phyloP scores from a whole-genome alignment of 257 asterid genomes.

The Ilex asprella region DNA sequence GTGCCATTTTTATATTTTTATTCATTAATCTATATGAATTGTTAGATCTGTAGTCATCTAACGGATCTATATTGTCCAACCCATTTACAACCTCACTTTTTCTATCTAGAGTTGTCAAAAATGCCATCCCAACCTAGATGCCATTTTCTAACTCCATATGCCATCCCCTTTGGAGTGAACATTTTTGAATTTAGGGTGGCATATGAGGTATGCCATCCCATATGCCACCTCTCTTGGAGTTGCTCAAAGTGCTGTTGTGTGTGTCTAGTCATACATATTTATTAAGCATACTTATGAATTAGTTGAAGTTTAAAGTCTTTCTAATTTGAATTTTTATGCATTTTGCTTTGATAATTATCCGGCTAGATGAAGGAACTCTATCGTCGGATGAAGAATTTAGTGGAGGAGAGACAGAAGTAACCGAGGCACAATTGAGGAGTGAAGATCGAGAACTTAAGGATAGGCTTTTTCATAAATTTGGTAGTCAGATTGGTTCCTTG shows the following conservation, averaged over 20 bases:
- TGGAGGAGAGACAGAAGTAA: slow-evolving; percentile 46
- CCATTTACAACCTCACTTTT: no score
- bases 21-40: no score
- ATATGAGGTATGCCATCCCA: no score
- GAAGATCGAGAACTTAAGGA: slow-evolving; percentile 71
- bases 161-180: no score
- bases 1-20: no score
- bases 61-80: no score
- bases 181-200: no score
- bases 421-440: slow-evolving; percentile 30
- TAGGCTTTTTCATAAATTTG: slow-evolving; percentile 47
- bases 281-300: not conserved
- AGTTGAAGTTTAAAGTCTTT: not conserved
- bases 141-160: no score
- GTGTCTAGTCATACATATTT: not conserved
- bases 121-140: no score
- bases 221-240: no score
- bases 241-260: not conserved
- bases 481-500: slow-evolving; percentile 53
- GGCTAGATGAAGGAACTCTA: slow-evolving; percentile 42
- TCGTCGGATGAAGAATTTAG: slow-evolving; percentile 75
- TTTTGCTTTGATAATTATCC: not conserved
- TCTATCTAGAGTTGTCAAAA: no score
- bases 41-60: no score
- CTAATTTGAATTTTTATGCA: not conserved